Base-by-base conservation (phyloP, 2,329 filamentous ascomycete species). In the Colletotrichum cordylinicola region DNA sequence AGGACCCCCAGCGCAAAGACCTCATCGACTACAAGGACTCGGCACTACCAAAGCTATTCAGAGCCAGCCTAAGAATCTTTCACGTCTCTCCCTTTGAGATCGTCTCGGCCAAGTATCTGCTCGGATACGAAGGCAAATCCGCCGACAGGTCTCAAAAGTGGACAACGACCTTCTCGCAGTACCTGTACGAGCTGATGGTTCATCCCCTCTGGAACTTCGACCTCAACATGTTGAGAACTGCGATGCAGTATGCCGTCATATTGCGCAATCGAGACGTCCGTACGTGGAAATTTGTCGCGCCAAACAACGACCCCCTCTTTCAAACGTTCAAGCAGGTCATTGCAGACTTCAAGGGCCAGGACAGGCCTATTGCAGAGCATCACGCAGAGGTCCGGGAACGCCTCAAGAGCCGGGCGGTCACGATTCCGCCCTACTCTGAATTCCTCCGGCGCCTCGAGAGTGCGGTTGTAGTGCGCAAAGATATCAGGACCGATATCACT, bases 1-100 rank as follows among this genome's bases (percentile, higher is more conserved):
- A 37, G 35, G 1, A 8, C 35, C 35, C 35, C 0, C 35, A 4
- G 35, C 35, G 35, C 35, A 16, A 0, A 2, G 4, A 1, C 0
- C 35, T 37, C 35, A 37, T 37, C 15, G 35, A 37, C 35, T 37
- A 37, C 35, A 37, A 16, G 7, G 35, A 37, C 35, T 16, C 15
- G 35, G 8, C 35, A 0, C 35, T 37, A 0, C 35, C 35, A 0
- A 37, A 37, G 35, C 35, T 37, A 0, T 16, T 37, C 15, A 0
- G 35, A 2, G 35, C 35, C 15, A 16, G 1, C 1, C 35, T 37
- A 4, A 1, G 35, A 3, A 37, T 37, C 8, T 37, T 37, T 1
- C 35, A 37, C 15, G 8, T 37, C 1, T 0, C 35, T 4, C 35
- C 35, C 1, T 37, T 37, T 2, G 35, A 37, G 35, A 37, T 37